These are phyloP conservation scores for Pseudogymnoascus pannorum DNA, from an alignment of 2,329 filamentous ascomycete species.

Conservation along the genomic window DNA sequence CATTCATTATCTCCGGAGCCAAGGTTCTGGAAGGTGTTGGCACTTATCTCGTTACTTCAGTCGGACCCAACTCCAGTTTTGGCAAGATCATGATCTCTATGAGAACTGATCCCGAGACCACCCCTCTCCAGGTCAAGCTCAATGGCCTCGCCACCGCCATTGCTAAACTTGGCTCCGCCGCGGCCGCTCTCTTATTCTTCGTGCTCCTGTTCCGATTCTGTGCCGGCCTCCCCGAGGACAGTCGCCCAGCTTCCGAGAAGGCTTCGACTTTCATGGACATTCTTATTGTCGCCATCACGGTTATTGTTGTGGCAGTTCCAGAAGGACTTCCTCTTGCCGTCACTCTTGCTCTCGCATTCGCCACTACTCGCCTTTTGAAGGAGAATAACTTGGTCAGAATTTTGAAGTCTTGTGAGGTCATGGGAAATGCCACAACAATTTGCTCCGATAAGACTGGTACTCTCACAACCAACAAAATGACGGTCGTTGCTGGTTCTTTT, in stretches of 20 bases:
- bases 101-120: constrained; percentile 68
- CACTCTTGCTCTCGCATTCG: constrained; percentile 60
- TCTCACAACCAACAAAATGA: constrained; percentile 65
- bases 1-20: constrained; percentile 73
- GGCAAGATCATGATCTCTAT: constrained; percentile 74
- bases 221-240: constrained; percentile 48
- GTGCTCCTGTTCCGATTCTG: constrained; percentile 74
- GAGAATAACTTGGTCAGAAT: constrained; percentile 63
- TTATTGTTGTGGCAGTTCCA: constrained; percentile 61
- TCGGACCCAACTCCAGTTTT: constrained; percentile 67
- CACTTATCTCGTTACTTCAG: constrained; percentile 66
- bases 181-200: constrained; percentile 68
- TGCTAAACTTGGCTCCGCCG: constrained; percentile 62
- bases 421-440: constrained; percentile 53
- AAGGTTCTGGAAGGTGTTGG: constrained; percentile 72
- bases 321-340: constrained; percentile 61
- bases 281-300: constrained; percentile 57
- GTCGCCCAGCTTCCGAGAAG: constrained; percentile 43
- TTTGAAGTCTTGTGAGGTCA: constrained; percentile 60
- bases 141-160: constrained; percentile 74
- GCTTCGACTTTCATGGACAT: constrained; percentile 55
- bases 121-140: constrained; percentile 69
- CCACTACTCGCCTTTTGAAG: constrained; percentile 59
- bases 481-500: constrained; percentile 64
- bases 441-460: background rate